A percentile compares a stretch with the other conserved stretches of the same genome.
phyloP scores from a whole-genome alignment of 306 rosid species.

The Sechiopsis laciniata region DNA sequence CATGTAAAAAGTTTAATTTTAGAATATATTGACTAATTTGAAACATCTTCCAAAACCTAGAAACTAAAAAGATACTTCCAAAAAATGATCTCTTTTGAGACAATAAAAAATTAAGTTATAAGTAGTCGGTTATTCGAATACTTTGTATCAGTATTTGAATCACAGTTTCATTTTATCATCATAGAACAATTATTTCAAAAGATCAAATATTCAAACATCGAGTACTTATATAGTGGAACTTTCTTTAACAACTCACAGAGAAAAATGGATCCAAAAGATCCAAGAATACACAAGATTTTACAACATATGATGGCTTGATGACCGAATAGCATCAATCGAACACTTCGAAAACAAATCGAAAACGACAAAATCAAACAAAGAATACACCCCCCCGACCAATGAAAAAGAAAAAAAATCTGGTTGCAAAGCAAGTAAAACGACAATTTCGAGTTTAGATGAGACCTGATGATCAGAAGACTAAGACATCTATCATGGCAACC shows the following conservation, averaged over 20 bases:
- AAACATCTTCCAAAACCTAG: no score
- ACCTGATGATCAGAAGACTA: slow-evolving; percentile 38
- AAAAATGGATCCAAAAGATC: neutral
- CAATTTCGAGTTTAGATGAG: neutral
- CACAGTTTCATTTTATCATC: neutral
- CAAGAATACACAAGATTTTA: neutral
- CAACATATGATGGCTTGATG: slow-evolving; percentile 11
- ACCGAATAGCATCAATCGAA: neutral
- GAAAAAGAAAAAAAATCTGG: neutral
- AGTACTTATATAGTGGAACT: neutral
- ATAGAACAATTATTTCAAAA: neutral
- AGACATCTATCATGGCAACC: slow-evolving; percentile 36
- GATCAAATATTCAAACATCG: neutral
- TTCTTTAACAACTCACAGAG: neutral
- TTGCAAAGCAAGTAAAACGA: neutral
- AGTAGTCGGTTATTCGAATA: no score
- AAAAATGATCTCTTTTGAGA: no score
- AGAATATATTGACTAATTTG: no score
- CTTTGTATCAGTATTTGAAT: neutral
- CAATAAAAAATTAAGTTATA: no score
- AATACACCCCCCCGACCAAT: neutral
- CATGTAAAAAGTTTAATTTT: no score
- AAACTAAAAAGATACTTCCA: no score
- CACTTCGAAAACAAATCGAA: neutral
- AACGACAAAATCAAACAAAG: neutral